Percentiles rank a stretch among this genome's conserved stretches.
phyloP scores from a whole-genome alignment of 176 grass and related monocot genomes.

The Aegilops bicornis region DNA sequence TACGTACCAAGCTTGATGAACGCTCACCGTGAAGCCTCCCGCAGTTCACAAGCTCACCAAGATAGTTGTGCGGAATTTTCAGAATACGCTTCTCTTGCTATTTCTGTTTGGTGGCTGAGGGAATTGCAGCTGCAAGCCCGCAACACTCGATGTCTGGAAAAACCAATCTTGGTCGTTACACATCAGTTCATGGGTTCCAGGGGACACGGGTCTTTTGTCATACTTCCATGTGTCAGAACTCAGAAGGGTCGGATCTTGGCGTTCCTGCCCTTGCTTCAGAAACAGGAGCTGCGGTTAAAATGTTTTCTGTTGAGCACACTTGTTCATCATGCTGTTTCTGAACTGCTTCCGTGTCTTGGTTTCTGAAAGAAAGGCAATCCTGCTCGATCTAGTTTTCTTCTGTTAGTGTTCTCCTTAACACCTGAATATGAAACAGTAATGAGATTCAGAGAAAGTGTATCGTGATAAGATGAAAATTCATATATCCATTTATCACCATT shows the following conservation, averaged over 20 bases:
- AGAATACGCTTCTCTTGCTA: no score
- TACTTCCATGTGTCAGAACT: not conserved
- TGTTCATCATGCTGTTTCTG: conserved; percentile 8
- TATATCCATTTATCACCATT: no score
- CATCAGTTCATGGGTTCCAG: conserved; percentile 34
- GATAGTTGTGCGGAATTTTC: no score
- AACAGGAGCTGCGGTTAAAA: conserved; percentile 6
- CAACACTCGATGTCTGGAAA: not conserved
- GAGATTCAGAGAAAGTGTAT: no score
- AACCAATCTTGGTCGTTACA: conserved; percentile 32
- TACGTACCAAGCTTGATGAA: no score
- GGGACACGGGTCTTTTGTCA: conserved; percentile 29
- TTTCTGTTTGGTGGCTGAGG: no score
- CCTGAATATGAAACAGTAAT: no score
- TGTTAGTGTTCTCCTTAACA: not conserved
- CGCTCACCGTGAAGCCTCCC: no score
- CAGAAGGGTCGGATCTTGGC: not conserved
- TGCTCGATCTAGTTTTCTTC: not conserved
- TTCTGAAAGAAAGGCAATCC: conserved; percentile 21
- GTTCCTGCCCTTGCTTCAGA: not conserved
- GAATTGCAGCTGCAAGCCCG: no score
- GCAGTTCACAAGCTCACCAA: no score
- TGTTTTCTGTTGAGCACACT: not conserved
- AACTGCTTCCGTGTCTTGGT: conserved; percentile 10
- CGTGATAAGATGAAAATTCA: no score